phyloP scores from a whole-genome alignment of 1,284 basidiomycete species.

The Testicularia cyperi region DNA sequence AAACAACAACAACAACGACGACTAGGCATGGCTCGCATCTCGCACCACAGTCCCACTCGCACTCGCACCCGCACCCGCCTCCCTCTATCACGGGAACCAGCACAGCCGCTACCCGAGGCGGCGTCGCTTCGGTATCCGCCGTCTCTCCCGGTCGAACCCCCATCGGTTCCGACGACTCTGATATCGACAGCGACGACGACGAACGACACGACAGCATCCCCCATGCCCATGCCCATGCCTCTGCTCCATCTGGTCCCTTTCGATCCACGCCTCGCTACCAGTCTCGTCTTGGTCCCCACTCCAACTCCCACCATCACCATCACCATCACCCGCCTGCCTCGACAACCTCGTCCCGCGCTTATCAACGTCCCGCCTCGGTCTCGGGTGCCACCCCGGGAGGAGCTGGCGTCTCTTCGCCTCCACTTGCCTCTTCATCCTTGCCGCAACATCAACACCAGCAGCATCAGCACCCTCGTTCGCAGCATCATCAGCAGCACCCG shows the following conservation, averaged over 20 bases:
- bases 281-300: constrained; percentile 9
- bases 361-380: constrained; percentile 21
- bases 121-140: constrained; percentile 10
- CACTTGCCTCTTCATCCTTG: too few species aligned
- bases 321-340: too few species aligned
- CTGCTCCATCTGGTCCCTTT: constrained; percentile 18
- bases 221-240: too few species aligned
- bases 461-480: too few species aligned
- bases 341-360: constrained; percentile 22
- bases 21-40: constrained; percentile 31
- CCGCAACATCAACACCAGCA: too few species aligned
- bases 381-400: too few species aligned
- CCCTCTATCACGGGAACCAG: constrained; percentile 31
- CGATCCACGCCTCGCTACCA: constrained; percentile 9
- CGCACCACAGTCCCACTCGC: too few species aligned
- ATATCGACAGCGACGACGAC: neutral
- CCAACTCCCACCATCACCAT: constrained; percentile 11
- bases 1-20: constrained; percentile 16
- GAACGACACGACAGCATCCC: too few species aligned
- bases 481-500: too few species aligned
- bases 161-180: constrained; percentile 20
- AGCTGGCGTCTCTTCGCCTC: too few species aligned
- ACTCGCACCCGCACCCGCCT: too few species aligned
- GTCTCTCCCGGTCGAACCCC: constrained; percentile 19
- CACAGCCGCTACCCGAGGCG: constrained; percentile 36